Evolutionary conservation across 208 protist genomes (phyloP), one percentile per base, ranked within the genome.

Genomic region (Trypanosomatidae sp.): DNA sequence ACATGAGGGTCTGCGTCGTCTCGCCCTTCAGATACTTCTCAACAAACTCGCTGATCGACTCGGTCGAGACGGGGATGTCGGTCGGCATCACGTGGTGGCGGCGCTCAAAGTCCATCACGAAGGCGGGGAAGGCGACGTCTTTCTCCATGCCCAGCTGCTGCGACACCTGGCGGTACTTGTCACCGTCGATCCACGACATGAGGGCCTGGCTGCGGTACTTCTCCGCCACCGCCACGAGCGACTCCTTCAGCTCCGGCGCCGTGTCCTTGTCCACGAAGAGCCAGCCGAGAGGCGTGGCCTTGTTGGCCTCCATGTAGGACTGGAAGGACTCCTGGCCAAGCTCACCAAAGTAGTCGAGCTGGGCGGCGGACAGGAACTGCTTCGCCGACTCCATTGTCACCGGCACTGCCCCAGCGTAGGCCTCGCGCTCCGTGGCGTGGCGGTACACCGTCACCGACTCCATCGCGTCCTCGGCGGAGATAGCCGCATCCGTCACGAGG

Each of bases 121-220:
- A 91, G 25, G 85, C 90, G n/a, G 93, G 93, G 70, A 82, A 97
- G 70, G 76, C 83, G 28, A 78, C 73, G 64, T 85, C 83, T 36
- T 87, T 76, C 12, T 80, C 73, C 22, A 97, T 62, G 60, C 77
- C 89, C 9, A 98, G 68, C 71, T 89, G 84, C 33, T 76, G 69
- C 22, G 76, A 82, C 17, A 97, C 79, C 17, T 46, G 80, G 68
- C 81, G 78, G 74, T 90, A 93, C 74, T 92, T 81, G 55, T 87
- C 86, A 36, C 75, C 76, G 71, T 98, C 81, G 17, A 97, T 79
- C 79, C 79, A 91, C 46, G 91, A 88, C 72, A 98, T 79, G 30
- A 92, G 66, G 0, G 96, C 49, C 49, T 95, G 43, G 49, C 79
- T 82, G 70, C 91, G 92, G 76, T 87, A 83, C 74, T 93, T 86